These are phyloP conservation scores for Trichoderma simmonsii DNA, from an alignment of 2,329 filamentous ascomycete genomes.

Conservation along the genomic window DNA sequence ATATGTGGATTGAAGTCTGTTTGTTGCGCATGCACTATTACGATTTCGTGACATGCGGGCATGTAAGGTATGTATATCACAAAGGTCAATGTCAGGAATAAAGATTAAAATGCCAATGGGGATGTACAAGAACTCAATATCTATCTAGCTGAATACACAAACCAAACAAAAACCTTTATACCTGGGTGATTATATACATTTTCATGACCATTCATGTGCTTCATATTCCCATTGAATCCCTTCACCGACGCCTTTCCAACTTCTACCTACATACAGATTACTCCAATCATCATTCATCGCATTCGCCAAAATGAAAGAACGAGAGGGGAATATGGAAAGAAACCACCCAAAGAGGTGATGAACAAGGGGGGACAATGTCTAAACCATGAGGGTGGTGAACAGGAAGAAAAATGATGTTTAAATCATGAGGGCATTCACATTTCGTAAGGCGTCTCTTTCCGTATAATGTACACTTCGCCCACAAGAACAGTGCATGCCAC, in stretches of 20 bases:
- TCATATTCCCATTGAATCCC: neutral
- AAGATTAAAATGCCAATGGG: too few relatives aligned
- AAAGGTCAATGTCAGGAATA: neutral
- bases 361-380: too few relatives aligned
- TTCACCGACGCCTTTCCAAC: neutral
- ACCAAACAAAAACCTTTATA: neutral
- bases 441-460: conserved; percentile 17
- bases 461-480: conserved; percentile 58
- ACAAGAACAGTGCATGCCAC: conserved; percentile 60
- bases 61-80: neutral
- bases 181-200: neutral
- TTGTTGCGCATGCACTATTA: neutral
- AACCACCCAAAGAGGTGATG: neutral
- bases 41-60: neutral
- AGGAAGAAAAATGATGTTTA: neutral
- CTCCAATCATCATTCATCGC: neutral
- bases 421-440: neutral
- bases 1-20: neutral
- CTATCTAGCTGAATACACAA: neutral
- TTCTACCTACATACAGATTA: neutral
- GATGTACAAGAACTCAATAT: neutral
- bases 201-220: neutral
- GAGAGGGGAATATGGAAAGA: rapidly evolving
- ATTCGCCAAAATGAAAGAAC: neutral
- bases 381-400: too few relatives aligned